phyloP scores from a whole-genome alignment of 176 grass and related monocot genomes.

The Typha latifolia region DNA sequence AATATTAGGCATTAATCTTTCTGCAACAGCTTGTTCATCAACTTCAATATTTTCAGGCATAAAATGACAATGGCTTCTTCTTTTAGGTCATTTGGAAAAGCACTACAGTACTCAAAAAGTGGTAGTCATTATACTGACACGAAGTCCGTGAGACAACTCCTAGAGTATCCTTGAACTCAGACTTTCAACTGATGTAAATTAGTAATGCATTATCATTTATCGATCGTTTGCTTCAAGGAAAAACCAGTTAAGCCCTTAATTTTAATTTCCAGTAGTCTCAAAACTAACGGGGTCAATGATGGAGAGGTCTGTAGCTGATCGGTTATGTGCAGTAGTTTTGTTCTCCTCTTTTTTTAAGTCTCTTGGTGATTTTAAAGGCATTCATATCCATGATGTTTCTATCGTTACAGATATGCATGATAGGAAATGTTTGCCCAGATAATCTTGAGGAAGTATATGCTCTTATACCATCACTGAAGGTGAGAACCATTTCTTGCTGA shows the following conservation, averaged over 20 bases:
- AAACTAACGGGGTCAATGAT: conserved; percentile 50
- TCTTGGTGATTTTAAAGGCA: not conserved
- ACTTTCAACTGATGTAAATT: not conserved
- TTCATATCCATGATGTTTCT: not conserved
- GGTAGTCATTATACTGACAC: conserved; percentile 42
- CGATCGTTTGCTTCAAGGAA: conserved; percentile 11
- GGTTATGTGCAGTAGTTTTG: conserved; percentile 4
- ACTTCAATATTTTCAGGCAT: not conserved
- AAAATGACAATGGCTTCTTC: not conserved
- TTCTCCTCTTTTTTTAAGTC: not conserved
- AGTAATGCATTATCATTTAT: not conserved
- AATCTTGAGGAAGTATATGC: conserved; percentile 84
- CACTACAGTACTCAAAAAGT: conserved; percentile 68
- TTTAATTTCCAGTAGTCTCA: conserved; percentile 54
- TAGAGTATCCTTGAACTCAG: conserved; percentile 66
- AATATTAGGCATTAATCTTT: not conserved
- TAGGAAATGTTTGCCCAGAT: conserved; percentile 74
- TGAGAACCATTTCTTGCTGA: conserved; percentile 28
- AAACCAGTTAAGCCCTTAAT: conserved; percentile 40
- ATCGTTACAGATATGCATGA: conserved; percentile 68
- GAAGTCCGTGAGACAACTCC: conserved; percentile 48
- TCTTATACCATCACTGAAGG: conserved; percentile 88
- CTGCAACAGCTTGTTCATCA: not conserved
- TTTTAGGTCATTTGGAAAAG: conserved; percentile 80
- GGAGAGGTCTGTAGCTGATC: conserved; percentile 55